Evolutionary conservation across 257 asterid genomes (phyloP).

Genomic region (Handroanthus guayacan): DNA sequence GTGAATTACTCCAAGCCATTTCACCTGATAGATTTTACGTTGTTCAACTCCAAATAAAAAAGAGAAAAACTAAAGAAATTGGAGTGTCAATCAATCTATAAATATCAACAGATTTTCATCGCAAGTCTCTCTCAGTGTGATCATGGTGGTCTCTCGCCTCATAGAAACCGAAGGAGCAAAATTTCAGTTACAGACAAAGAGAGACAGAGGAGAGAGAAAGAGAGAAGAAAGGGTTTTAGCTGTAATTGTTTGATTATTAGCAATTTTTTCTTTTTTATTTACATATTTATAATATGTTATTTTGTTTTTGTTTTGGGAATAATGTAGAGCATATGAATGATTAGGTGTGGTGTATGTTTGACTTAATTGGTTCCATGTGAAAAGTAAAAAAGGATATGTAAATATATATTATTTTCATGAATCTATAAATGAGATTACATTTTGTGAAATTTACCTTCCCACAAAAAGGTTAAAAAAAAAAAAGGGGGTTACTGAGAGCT

Average conservation of each 20-base stretch:
- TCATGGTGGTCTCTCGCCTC: conserved; percentile 34
- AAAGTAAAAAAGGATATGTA: no score
- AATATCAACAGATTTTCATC: conserved; percentile 24
- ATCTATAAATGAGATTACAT: no score
- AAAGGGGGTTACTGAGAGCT: no score
- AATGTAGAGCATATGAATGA: no score
- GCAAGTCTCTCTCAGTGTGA: conserved; percentile 16
- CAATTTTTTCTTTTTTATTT: neutral
- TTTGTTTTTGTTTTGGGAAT: no score
- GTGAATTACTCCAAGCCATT: conserved; percentile 57
- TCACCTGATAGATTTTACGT: neutral
- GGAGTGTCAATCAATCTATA: conserved; percentile 27
- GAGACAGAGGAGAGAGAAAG: conserved; percentile 17
- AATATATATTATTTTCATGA: no score
- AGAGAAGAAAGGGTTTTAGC: conserved; percentile 35
- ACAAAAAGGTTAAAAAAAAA: no score
- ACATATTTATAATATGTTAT: no score
- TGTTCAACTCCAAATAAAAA: conserved; percentile 12
- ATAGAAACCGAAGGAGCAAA: conserved; percentile 21
- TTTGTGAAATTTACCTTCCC: no score
- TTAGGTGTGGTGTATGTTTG: no score
- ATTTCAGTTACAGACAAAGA: conserved; percentile 1
- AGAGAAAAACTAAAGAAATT: neutral
- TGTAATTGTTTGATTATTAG: conserved; percentile 16
- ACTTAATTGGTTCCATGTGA: no score